Conservation (phyloP, 2,329 filamentous ascomycete genomes). For the Orbilia quercus region DNA sequence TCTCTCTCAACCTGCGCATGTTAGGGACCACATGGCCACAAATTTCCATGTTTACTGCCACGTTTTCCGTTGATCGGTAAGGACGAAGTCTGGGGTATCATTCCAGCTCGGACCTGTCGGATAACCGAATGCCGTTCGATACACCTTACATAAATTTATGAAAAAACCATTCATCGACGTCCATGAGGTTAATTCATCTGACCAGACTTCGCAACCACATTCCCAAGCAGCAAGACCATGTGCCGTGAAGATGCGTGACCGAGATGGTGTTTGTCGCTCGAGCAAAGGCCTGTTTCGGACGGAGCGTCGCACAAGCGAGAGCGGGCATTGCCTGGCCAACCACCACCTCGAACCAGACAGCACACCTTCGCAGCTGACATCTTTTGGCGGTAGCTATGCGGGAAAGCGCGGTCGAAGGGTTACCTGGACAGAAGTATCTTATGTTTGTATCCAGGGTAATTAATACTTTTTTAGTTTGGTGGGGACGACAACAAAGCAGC, state of each 20-base stretch:
- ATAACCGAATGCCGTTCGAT: not conserved
- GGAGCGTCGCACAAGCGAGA: constrained; percentile 18
- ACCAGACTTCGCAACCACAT: not conserved
- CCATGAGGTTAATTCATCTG: constrained; percentile 46
- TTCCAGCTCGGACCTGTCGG: not conserved
- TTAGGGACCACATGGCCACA: too few relatives aligned
- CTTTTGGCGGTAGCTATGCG: constrained; percentile 19
- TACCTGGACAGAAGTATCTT: constrained; percentile 8
- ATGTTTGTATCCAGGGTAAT: too few relatives aligned
- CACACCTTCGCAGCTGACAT: constrained; percentile 31
- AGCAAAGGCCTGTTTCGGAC: constrained; percentile 6
- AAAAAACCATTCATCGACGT: too few relatives aligned
- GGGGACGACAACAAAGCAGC: constrained; percentile 41
- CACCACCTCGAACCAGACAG: constrained; percentile 1
- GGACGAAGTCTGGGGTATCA: not conserved
- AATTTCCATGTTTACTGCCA: not conserved
- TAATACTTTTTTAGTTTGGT: constrained; percentile 9
- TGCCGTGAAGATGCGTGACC: constrained; percentile 12
- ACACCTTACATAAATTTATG: constrained; percentile 6
- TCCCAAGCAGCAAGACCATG: constrained; percentile 28
- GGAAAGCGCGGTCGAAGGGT: not conserved
- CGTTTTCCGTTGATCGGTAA: not conserved
- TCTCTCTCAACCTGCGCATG: too few relatives aligned
- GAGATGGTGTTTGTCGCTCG: constrained; percentile 4
- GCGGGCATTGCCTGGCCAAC: constrained; percentile 52